Evolutionary conservation across 2,329 filamentous ascomycete genomes (phyloP), one percentile per base, ranked within the genome.

Genomic region (Nannizziopsis barbatae): DNA sequence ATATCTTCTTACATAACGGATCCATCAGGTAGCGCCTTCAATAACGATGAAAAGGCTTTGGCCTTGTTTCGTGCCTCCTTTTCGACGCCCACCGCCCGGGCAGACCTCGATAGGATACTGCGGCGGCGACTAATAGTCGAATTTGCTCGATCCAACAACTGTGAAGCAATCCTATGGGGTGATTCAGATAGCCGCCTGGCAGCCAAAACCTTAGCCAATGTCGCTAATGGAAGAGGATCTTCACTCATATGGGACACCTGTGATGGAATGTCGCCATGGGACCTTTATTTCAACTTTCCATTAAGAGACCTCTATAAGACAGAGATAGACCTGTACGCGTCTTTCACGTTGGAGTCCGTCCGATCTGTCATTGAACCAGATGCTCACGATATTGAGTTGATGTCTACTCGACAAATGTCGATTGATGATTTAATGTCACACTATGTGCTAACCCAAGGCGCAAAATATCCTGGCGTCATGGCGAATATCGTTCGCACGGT

Each of bases 401-500:
- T 62, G 30, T 59, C 65, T 9, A 64, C 61, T 30, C 63, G 60
- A 50, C 83, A 87, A 55, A 76, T 86, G 40, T 93, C 87, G 40
- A 95, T 98, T 58, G 88, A 95, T 61, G 83, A 89, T 56, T 76
- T 98, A 47, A 89, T 96, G 82, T 71, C 75, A 50, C 81, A 87
- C 50, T 98, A 95, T 64, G 95, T 98, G 60, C 78, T 80, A 55
- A 83, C 80, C 36, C 86, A 95, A 12, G 89, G 95, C 62, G 78
- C 80, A 55, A 84, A 83, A 51, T 95, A 93, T 60, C 86, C 89
- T 2, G 86, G 85, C 48, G 87, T 96, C 49, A 89, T 98, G 56
- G 84, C 89, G 30, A 98, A 98, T 62, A 92, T 98, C 8, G 90
- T 95, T 4, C 80, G 87, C 53, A 98, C 90, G 31, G 83, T 85